Evolutionary conservation across 805 yeast species (phyloP).

Genomic region (Candida krabiensis): DNA sequence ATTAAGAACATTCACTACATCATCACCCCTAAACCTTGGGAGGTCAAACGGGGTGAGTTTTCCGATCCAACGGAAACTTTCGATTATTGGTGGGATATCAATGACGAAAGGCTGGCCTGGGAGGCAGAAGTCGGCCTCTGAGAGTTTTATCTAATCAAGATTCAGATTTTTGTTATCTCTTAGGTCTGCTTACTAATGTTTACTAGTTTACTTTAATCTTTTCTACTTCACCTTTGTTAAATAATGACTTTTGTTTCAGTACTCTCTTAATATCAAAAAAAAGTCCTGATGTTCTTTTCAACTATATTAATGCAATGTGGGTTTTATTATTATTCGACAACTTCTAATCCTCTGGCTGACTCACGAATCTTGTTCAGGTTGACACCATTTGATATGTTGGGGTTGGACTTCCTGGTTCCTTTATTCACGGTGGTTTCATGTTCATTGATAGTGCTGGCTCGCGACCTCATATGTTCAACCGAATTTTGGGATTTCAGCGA

Average conservation of each 20-base stretch:
- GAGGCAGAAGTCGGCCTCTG: slow-evolving; percentile 5
- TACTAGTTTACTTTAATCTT: slow-evolving; percentile 2
- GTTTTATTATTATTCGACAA: too few species aligned
- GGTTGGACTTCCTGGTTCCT: slow-evolving; percentile 11
- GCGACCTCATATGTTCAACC: slow-evolving; percentile 16
- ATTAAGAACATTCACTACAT: slow-evolving; percentile 61
- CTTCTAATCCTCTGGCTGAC: slow-evolving; percentile 2
- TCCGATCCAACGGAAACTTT: slow-evolving; percentile 49
- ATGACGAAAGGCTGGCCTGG: slow-evolving; percentile 34
- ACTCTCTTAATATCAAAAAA: too few species aligned
- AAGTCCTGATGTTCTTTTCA: too few species aligned
- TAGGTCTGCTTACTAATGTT: too few species aligned
- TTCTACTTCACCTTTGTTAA: not conserved
- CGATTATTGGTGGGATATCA: slow-evolving; percentile 48
- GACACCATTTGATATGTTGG: slow-evolving; percentile 1
- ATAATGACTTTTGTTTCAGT: too few species aligned
- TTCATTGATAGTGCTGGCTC: slow-evolving; percentile 25
- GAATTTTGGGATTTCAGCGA: slow-evolving; percentile 9
- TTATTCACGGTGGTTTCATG: slow-evolving; percentile 12
- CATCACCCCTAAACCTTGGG: slow-evolving; percentile 63
- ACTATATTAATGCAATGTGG: too few species aligned
- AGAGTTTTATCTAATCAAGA: slow-evolving; percentile 7
- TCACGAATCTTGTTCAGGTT: slow-evolving; percentile 8
- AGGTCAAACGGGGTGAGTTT: slow-evolving; percentile 32
- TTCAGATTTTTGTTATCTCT: too few species aligned